Percentiles rank a stretch among this genome's conserved stretches.
phyloP scores from a whole-genome alignment of 1,284 basidiomycete genomes.

The Violaceomyces palustris region DNA sequence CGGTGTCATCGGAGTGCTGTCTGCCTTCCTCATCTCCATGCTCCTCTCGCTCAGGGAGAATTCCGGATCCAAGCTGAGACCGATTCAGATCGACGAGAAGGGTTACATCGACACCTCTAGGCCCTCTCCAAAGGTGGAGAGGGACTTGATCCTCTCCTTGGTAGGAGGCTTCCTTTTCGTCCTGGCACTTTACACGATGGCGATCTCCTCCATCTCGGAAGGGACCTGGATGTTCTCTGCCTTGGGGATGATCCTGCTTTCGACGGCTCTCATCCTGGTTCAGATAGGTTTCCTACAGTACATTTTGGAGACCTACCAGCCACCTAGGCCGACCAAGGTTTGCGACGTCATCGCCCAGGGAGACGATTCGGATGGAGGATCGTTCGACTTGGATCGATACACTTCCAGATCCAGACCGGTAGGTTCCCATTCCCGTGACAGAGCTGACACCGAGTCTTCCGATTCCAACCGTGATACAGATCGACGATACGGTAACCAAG shows the following conservation, averaged over 20 bases:
- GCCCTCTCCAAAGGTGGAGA: conserved; percentile 16
- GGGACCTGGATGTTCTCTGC: conserved; percentile 21
- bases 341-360: conserved; percentile 19
- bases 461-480: neutral
- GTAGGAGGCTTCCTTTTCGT: conserved; percentile 12
- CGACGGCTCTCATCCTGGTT: conserved; percentile 6
- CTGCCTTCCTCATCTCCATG: conserved; percentile 3
- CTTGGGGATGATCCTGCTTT: conserved; percentile 12
- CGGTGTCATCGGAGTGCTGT: conserved; percentile 10
- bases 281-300: conserved; percentile 11
- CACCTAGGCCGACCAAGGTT: conserved; percentile 8
- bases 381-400: conserved; percentile 11
- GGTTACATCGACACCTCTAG: conserved; percentile 29
- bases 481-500: conserved; percentile 11
- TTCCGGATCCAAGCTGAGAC: conserved; percentile 1
- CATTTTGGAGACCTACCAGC: conserved; percentile 17
- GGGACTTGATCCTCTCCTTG: conserved; percentile 9
- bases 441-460: conserved; percentile 1
- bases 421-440: neutral
- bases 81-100: conserved; percentile 34
- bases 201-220: conserved; percentile 12
- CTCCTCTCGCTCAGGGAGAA: conserved; percentile 1
- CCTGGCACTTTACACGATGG: conserved; percentile 30
- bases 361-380: conserved; percentile 2
- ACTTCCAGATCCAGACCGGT: conserved; percentile 9